Evolutionary conservation across 345 rosid genomes (phyloP), one percentile per base, ranked within the genome.

Genomic region (Sapria himalayana): DNA sequence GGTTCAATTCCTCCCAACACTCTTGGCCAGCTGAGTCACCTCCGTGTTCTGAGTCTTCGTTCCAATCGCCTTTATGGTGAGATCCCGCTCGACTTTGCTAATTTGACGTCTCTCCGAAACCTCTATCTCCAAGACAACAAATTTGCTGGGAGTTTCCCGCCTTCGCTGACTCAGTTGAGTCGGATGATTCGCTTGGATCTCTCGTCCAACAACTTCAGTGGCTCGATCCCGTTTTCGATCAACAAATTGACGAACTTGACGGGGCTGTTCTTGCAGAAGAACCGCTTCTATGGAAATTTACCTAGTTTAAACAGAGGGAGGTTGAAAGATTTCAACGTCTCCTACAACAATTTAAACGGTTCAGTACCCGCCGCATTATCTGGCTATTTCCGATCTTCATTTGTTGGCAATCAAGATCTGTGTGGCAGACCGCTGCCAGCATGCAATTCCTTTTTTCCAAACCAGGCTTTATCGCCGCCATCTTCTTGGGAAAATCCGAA

Each of bases 41-140:
- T 89, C 52, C 71, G 94, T 25, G 85, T 89, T 33, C 60, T 89
- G 8, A 78, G 94, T 67, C 93, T 82, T 45, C 94, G 91, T 5
- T 69, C 82, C 0, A 82, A 82, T 41, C 70, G 94, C 32, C 67
- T 89, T 33, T 54, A 69, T 41, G 94, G 92, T 35, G 58, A 62
- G 70, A 61, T 86, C 70, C 97, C 97, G 33, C 37, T 73, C 17
- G 97, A 86, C 55, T 71, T 89, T 67, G 55, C 85, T 19, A 74
- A 82, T 20, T 61, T 89, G 13, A 76, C 78, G 21, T 57, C 56
- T 15, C 72, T 82, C 34, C 72, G 98, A 9, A 72, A 79, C 59
- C 63, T 89, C 5, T 89, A 76, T 22, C 56, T 89, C 10, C 98
- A 89, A 29, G 46, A 33, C 18, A 89, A 89, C 56, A 57, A 35